Evolutionary conservation across 2,329 filamentous ascomycete genomes (phyloP).

Genomic region (Fusarium xyrophilum): DNA sequence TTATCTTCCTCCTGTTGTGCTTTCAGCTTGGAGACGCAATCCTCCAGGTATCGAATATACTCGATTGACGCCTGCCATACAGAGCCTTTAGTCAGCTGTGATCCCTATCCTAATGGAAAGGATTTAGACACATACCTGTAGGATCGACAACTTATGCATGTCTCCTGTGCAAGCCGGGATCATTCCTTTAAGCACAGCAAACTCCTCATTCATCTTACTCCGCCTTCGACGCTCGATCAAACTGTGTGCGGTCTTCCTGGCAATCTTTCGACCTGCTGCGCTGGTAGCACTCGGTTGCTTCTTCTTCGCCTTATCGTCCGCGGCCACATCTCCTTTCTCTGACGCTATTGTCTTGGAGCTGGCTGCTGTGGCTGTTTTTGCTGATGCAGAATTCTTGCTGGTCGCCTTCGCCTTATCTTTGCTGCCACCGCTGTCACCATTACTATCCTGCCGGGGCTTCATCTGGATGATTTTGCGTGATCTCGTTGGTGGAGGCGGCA

Average conservation of each 20-base stretch:
- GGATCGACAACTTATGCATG: slow-evolving; percentile 96
- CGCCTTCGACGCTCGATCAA: slow-evolving; percentile 87
- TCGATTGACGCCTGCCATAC: slow-evolving; percentile 83
- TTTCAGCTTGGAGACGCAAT: slow-evolving; percentile 84
- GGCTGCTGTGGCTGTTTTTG: slow-evolving; percentile 25
- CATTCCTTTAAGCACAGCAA: slow-evolving; percentile 90
- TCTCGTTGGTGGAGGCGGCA: slow-evolving; percentile 90
- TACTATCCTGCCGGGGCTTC: slow-evolving; percentile 70
- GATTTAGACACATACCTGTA: slow-evolving; percentile 70
- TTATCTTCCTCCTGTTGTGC: slow-evolving; percentile 54
- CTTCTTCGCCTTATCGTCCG: slow-evolving; percentile 63
- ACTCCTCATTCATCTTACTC: slow-evolving; percentile 99
- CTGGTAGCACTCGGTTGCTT: slow-evolving; percentile 79
- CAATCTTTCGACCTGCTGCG: slow-evolving; percentile 90
- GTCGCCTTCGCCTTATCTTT: slow-evolving; percentile 37
- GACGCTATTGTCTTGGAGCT: slow-evolving; percentile 35
- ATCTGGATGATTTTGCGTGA: slow-evolving; percentile 98
- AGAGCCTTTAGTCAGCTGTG: slow-evolving; percentile 11
- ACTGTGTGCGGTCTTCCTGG: slow-evolving; percentile 94
- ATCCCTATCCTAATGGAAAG: background rate
- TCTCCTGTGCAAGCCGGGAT: slow-evolving; percentile 95
- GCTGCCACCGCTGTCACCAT: slow-evolving; percentile 33
- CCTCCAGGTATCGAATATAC: slow-evolving; percentile 91
- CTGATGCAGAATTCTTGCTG: slow-evolving; percentile 31
- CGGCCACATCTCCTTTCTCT: slow-evolving; percentile 29